A percentile compares a stretch with the other conserved stretches of the same genome.
These are phyloP conservation scores for Ceratocystis harringtonii DNA, from an alignment of 2,329 filamentous ascomycete genomes.

Conservation along the genomic window DNA sequence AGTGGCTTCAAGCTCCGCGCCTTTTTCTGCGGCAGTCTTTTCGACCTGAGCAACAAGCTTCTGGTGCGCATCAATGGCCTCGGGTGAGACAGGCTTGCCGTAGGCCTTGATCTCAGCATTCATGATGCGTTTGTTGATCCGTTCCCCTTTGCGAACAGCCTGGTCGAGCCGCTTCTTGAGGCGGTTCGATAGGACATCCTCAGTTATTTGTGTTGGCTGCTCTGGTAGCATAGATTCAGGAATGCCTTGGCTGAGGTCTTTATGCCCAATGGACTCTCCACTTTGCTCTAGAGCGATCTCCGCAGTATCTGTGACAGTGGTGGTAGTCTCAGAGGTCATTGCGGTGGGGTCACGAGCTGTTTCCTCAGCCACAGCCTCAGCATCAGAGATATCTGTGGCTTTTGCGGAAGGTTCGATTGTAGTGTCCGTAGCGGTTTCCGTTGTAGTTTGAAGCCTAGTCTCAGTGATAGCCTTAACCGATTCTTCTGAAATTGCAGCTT, in stretches of 20 bases:
- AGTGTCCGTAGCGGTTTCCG: not conserved
- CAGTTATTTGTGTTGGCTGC: not conserved
- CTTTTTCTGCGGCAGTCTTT: not conserved
- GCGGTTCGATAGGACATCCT: not conserved
- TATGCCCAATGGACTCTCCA: no score
- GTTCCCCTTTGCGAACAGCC: conserved; percentile 8
- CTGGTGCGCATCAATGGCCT: conserved; percentile 7
- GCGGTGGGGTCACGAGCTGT: no score
- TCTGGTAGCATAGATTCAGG: not conserved
- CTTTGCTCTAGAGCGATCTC: no score
- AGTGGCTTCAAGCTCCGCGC: not conserved
- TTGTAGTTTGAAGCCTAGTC: not conserved
- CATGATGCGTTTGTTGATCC: not conserved
- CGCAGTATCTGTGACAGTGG: no score
- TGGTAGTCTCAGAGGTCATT: no score
- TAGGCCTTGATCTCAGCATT: conserved; percentile 7
- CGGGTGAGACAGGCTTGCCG: conserved; percentile 9
- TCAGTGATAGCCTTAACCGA: not conserved
- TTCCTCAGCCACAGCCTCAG: not conserved
- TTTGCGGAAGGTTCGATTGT: not conserved
- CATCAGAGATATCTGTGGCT: not conserved
- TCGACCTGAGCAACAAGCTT: not conserved
- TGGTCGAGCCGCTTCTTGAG: conserved; percentile 7
- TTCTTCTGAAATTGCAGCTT: not conserved
- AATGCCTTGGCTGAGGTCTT: not conserved